Percentiles rank a stretch among this genome's conserved stretches.
Conservation (phyloP, 371 early-diverging fungal genomes). For the Syncephalis fuscata region DNA sequence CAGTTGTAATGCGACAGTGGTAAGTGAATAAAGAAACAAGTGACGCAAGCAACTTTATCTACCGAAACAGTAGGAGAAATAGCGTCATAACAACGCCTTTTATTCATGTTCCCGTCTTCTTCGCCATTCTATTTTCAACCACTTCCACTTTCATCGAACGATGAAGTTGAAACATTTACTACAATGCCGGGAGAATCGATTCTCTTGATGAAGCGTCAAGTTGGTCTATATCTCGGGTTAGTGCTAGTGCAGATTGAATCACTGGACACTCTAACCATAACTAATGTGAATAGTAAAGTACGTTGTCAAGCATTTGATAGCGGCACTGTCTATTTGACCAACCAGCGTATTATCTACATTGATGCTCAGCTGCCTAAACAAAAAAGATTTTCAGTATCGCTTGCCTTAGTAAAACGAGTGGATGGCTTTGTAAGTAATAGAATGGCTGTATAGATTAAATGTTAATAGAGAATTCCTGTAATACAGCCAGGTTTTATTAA, state of each 20-base stretch:
- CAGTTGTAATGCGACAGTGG: not conserved
- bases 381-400: slow-evolving; percentile 31
- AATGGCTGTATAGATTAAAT: too few species aligned
- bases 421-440: too few species aligned
- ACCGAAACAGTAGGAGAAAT: too few species aligned
- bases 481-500: slow-evolving; percentile 36
- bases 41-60: too few species aligned
- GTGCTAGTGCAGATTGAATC: not conserved
- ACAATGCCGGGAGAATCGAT: slow-evolving; percentile 1
- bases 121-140: too few species aligned
- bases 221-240: slow-evolving; percentile 7
- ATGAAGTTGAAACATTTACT: too few species aligned
- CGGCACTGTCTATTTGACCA: slow-evolving; percentile 60
- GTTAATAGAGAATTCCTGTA: slow-evolving; percentile 1
- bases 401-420: slow-evolving; percentile 6
- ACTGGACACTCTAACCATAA: too few species aligned
- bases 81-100: too few species aligned
- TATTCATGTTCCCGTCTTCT: too few species aligned
- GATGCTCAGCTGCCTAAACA: slow-evolving; percentile 32
- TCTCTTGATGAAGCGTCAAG: slow-evolving; percentile 4
- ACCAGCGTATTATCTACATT: slow-evolving; percentile 62
- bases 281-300: slow-evolving; percentile 2
- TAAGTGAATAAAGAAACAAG: too few species aligned
- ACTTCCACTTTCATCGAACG: too few species aligned
- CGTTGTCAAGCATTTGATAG: slow-evolving; percentile 29